Base-by-base conservation (phyloP, 176 grass and related monocot genomes). In the Elymus sibiricus region DNA sequence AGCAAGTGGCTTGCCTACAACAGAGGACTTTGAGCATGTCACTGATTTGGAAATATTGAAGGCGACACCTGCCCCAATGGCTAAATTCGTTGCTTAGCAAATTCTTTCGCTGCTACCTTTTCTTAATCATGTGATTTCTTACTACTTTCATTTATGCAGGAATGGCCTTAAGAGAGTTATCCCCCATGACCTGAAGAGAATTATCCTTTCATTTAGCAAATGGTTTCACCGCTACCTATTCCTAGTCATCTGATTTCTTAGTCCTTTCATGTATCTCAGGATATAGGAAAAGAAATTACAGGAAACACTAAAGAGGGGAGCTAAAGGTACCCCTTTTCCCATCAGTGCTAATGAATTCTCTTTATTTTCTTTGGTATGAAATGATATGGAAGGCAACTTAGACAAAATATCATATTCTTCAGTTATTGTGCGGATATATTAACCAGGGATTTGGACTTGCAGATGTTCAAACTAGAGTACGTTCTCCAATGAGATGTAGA, bases 391-490 rank as follows among this genome's bases (percentile, higher is more conserved):
- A 72, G 53, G 2, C 55, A 78, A 13, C 17, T 39, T 13, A 32
- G 22, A n/a, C 27, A 38, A 89, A 63, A 55, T 24, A 38, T n/a
- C 5, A 49, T 31, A 34, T 15, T 47, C 75, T 83, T 9, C 27
- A 64, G n/a, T 22, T n/a, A 19, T 15, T 77, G 58, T 73, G 40
- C 62, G 14, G 14, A 37, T 28, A 32, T 47, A 64, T 58, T 86
- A 69, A 82, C 67, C 66, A 26, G 31, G 12, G 31, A 49, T 85
- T 7, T 67, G 74, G 70, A 81, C 21, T 26, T 92, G 56, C 88
- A 98, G 96, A 98, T 98, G 96, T 95, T 98, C 88, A 98, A 98
- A 44, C 82, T 98, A 79, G 96, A 98, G 88, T 93, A 98, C 89
- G 96, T 98, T 58, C 91, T 94, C 31, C 31, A 65, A 89, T 98